Evolutionary conservation across 1,284 basidiomycete species (phyloP), one percentile per base, ranked within the genome.

Genomic region (Papiliotrema fonsecae): DNA sequence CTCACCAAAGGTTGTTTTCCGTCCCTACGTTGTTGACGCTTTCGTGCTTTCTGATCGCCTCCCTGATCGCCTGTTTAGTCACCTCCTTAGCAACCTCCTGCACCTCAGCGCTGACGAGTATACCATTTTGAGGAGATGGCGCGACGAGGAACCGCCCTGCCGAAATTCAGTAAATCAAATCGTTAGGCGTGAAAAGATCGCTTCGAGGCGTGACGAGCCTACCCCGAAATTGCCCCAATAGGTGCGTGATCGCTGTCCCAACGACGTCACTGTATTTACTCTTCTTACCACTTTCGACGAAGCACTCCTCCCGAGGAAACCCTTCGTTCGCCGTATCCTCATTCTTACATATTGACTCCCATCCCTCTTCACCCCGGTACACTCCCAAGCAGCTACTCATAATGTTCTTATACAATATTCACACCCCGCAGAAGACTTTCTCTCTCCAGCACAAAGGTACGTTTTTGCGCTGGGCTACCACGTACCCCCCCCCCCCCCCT

Each of bases 371-470:
- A 24, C 25, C 28, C 18, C 28, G 14, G 3, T 37, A 24, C 16
- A 21, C 36, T 21, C 44, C 19, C 19, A 32, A 42, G 19, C 50
- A 54, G 26, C 37, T n/a, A n/a, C n/a, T n/a, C n/a, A n/a, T n/a
- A n/a, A 64, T 69, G 62, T 66, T 72, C 44, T 54, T 72, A 25
- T 72, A 70, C 59, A 74, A 74, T 63, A 58, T 72, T 10, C 72
- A 74, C 54, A 60, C 70, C 1, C 70, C 70, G 2, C 43, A 50
- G n/a, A 72, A 72, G 56, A 65, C 65, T 0, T 71, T 67, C 45
- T 61, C 69, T 9, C 53, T 71, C 10, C 53, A 59, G 13, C 54
- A 64, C 39, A 64, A 65, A 53, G 59, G 67, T 67, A 13, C 43
- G 24, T n/a, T n/a, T n/a, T n/a, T n/a, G n/a, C n/a, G n/a, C n/a